Conservation (phyloP, 192 early-diverging fungal species). For the Coemansia sp. region DNA sequence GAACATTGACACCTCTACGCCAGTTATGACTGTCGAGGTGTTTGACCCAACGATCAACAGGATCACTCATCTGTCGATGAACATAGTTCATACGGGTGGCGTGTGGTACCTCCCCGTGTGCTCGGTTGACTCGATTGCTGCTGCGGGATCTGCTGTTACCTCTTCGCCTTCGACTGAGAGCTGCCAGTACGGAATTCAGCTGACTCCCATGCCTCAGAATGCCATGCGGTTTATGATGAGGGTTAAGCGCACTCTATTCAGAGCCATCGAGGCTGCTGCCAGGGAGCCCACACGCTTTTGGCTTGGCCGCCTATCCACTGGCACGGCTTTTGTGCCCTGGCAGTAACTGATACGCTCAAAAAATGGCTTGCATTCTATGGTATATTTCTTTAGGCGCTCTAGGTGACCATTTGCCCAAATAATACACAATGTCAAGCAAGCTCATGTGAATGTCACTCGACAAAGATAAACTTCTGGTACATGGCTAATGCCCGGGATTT, state of each 20-base stretch:
- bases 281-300: background rate
- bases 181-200: conserved; percentile 23
- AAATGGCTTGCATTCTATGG: background rate
- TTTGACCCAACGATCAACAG: conserved; percentile 25
- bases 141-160: background rate
- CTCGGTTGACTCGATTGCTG: conserved; percentile 17
- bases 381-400: too few species aligned
- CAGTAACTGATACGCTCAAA: background rate
- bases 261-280: background rate
- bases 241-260: conserved; percentile 3
- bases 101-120: conserved; percentile 36
- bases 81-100: conserved; percentile 13
- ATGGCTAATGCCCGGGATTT: too few species aligned
- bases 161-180: background rate
- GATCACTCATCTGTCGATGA: conserved; percentile 19
- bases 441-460: background rate
- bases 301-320: background rate
- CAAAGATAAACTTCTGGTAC: too few species aligned
- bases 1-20: background rate
- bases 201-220: conserved; percentile 23
- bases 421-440: too few species aligned
- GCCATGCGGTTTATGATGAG: background rate
- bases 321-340: background rate
- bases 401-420: too few species aligned
- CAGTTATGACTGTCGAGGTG: conserved; percentile 6